Percentiles rank a stretch among this genome's conserved stretches.
Evolutionary conservation across 176 grass and related monocot genomes (phyloP).

Genomic region (Avena insularis): DNA sequence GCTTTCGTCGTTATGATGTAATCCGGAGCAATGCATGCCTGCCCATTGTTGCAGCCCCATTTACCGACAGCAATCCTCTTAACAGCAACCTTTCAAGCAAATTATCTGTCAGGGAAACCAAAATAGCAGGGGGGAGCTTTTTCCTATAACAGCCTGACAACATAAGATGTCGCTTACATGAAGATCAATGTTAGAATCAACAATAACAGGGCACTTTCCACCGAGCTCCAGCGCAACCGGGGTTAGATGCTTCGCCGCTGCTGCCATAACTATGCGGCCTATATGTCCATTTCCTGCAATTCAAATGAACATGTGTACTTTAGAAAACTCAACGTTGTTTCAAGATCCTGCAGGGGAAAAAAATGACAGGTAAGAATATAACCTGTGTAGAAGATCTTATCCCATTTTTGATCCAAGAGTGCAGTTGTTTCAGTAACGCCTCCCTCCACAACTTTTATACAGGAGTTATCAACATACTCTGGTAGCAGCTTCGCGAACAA

Average conservation of each 20-base stretch:
- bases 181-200: slow-evolving; percentile 79
- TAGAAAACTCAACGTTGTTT: slow-evolving; percentile 19
- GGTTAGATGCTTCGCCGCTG: slow-evolving; percentile 88
- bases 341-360: background rate
- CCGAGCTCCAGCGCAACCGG: slow-evolving; percentile 90
- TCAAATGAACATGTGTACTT: background rate
- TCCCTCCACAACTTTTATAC: slow-evolving; percentile 91
- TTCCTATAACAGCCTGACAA: background rate
- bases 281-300: slow-evolving; percentile 70
- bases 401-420: slow-evolving; percentile 88
- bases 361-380: slow-evolving; percentile 18
- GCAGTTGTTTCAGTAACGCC: slow-evolving; percentile 63
- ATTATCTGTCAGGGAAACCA: slow-evolving; percentile 9
- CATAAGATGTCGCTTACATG: slow-evolving; percentile 59
- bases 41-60: slow-evolving; percentile 95
- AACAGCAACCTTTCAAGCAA: slow-evolving; percentile 55
- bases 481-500: slow-evolving; percentile 79
- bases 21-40: slow-evolving; percentile 96
- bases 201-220: slow-evolving; percentile 89
- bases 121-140: background rate
- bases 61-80: slow-evolving; percentile 92
- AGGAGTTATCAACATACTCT: slow-evolving; percentile 84
- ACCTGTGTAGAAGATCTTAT: slow-evolving; percentile 99
- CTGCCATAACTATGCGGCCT: slow-evolving; percentile 77
- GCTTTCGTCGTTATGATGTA: slow-evolving; percentile 92